Conservation (phyloP, 2,329 filamentous ascomycete genomes). For the Talaromyces rugulosus region DNA sequence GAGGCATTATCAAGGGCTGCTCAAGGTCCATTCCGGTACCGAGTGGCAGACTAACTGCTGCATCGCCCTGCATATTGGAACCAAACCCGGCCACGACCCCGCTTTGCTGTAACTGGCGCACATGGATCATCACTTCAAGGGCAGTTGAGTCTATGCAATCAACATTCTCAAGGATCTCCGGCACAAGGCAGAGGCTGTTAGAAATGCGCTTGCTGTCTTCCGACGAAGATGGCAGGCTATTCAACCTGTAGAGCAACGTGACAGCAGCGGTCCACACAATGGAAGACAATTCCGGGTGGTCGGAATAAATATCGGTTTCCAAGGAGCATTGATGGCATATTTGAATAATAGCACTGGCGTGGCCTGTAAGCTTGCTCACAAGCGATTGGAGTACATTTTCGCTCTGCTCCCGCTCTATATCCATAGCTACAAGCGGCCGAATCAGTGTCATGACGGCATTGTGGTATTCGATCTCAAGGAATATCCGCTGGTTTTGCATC, state of each 20-base stretch:
- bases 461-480: neutral
- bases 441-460: neutral
- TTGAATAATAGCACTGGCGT: neutral
- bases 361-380: neutral
- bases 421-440: neutral
- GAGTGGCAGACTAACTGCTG: neutral
- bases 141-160: neutral
- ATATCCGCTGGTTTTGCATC: neutral
- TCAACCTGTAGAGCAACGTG: neutral
- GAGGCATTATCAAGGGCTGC: neutral
- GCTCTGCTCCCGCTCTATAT: neutral
- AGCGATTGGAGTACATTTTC: neutral
- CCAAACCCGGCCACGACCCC: neutral
- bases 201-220: neutral
- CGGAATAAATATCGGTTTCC: neutral
- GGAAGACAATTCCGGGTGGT: neutral
- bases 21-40: neutral
- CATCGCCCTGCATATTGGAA: neutral
- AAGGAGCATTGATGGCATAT: neutral
- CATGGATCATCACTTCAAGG: neutral
- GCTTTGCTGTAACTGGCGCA: neutral
- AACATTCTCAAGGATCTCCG: neutral
- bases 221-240: neutral
- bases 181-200: neutral
- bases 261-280: neutral